phyloP scores from a whole-genome alignment of 2,329 filamentous ascomycete species.

The Xylariaceae sp. region DNA sequence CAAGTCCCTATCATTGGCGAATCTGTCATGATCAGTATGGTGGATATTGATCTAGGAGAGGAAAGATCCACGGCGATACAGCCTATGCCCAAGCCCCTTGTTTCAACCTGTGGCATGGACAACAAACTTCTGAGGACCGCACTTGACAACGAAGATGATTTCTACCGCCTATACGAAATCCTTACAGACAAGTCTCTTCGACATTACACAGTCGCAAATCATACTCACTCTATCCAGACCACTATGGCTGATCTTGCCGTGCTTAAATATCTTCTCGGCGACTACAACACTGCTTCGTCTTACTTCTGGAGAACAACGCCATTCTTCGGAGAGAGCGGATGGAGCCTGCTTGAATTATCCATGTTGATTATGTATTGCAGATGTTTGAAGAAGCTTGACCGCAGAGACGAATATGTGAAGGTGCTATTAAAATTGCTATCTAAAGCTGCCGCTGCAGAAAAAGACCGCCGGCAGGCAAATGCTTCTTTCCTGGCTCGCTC shows the following conservation, averaged over 20 bases:
- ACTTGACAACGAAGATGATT: conserved; percentile 58
- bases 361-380: conserved; percentile 82
- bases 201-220: conserved; percentile 76
- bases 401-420: conserved; percentile 74
- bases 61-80: conserved; percentile 31
- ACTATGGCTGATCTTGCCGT: conserved; percentile 82
- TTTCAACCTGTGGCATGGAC: conserved; percentile 45
- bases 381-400: conserved; percentile 73
- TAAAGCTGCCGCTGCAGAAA: conserved; percentile 58
- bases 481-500: conserved; percentile 32
- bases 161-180: conserved; percentile 65
- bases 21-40: conserved; percentile 44
- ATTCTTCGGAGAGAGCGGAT: conserved; percentile 73
- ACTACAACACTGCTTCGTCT: conserved; percentile 68
- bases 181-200: conserved; percentile 82
- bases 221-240: conserved; percentile 71
- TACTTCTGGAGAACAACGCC: conserved; percentile 77
- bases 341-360: conserved; percentile 74
- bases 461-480: conserved; percentile 42
- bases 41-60: conserved; percentile 54
- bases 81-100: conserved; percentile 6
- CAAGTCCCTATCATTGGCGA: conserved; percentile 51
- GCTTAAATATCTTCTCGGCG: conserved; percentile 71
- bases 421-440: conserved; percentile 70
- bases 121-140: conserved; percentile 58